Evolutionary conservation across 306 rosid species (phyloP).

Genomic region (Cyclanthera cordifolia): DNA sequence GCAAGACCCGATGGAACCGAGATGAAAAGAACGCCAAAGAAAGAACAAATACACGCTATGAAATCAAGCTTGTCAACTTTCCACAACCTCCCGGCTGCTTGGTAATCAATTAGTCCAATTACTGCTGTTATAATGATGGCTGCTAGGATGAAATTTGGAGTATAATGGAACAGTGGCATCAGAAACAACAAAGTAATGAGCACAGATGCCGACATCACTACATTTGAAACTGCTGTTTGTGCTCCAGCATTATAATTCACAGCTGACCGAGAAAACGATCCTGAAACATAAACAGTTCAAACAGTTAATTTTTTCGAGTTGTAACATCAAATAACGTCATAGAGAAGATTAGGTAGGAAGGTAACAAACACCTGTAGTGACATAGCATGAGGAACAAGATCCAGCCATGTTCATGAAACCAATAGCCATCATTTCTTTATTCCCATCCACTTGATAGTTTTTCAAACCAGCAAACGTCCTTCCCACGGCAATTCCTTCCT

Average conservation of each 20-base stretch:
- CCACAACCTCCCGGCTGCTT: constrained; percentile 59
- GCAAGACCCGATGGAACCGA: constrained; percentile 91
- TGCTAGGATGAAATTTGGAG: constrained; percentile 74
- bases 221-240: constrained; percentile 68
- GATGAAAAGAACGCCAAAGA: constrained; percentile 81
- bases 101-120: constrained; percentile 68
- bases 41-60: constrained; percentile 75
- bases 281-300: constrained; percentile 26
- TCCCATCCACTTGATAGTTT: constrained; percentile 97
- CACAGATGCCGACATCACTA: constrained; percentile 80
- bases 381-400: constrained; percentile 84
- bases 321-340: neutral
- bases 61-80: constrained; percentile 95
- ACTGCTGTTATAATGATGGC: constrained; percentile 94
- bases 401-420: constrained; percentile 97
- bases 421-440: constrained; percentile 98
- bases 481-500: constrained; percentile 99
- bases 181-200: constrained; percentile 85
- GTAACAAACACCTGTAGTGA: constrained; percentile 55
- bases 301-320: neutral
- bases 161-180: constrained; percentile 88
- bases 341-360: neutral
- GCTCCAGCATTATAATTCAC: constrained; percentile 94
- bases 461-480: constrained; percentile 82
- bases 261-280: constrained; percentile 95